phyloP scores from a whole-genome alignment of 345 rosid genomes.

The Mallotus nudiflorus region DNA sequence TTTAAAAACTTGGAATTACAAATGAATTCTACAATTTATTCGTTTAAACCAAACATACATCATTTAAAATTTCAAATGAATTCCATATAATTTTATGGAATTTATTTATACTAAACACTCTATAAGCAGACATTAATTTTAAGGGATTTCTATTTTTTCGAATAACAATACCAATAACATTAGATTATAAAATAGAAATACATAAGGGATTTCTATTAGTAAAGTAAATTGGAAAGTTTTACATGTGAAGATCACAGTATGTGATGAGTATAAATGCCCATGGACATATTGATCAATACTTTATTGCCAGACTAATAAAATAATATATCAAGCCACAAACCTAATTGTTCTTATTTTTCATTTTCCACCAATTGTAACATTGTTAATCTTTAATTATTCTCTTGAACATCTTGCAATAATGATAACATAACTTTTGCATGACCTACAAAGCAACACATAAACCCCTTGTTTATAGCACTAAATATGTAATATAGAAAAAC shows the following conservation, averaged over 20 bases:
- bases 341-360: constrained; percentile 74
- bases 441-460: constrained; percentile 39
- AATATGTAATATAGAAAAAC: no score
- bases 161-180: no score
- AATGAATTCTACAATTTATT: no score
- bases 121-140: neutral
- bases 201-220: neutral
- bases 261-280: no score
- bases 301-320: neutral
- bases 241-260: neutral
- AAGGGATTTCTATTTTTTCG: no score
- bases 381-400: constrained; percentile 75
- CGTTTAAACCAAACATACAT: no score
- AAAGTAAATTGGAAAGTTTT: neutral
- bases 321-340: constrained; percentile 39
- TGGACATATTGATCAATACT: no score
- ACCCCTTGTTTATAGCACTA: neutral
- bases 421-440: constrained; percentile 65
- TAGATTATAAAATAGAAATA: no score
- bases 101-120: no score
- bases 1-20: no score
- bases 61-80: no score
- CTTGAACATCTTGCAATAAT: constrained; percentile 65
- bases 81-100: no score
- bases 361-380: constrained; percentile 85